Percentiles rank a stretch among this genome's conserved stretches.
phyloP scores from a whole-genome alignment of 176 grass and related monocot genomes.

The Thalia dealbata region DNA sequence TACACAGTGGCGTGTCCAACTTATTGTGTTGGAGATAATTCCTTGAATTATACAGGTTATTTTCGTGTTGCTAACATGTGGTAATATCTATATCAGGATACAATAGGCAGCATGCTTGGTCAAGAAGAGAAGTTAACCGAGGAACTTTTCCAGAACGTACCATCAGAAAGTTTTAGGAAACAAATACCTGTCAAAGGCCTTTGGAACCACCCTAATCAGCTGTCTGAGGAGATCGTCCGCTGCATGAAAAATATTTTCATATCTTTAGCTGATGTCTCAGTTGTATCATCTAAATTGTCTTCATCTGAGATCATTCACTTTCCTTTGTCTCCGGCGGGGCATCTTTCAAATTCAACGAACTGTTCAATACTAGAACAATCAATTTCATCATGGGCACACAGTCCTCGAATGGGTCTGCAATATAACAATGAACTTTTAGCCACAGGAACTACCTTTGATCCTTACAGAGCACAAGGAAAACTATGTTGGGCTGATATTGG shows the following conservation, averaged over 20 bases:
- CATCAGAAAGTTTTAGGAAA: slow-evolving; percentile 27
- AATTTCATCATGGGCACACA: slow-evolving; percentile 60
- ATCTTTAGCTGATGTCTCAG: slow-evolving; percentile 57
- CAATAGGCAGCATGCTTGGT: not conserved
- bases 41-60: not conserved
- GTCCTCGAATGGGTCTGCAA: slow-evolving; percentile 64
- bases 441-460: slow-evolving; percentile 69
- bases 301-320: slow-evolving; percentile 28
- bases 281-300: slow-evolving; percentile 21
- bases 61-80: not conserved
- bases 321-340: slow-evolving; percentile 42
- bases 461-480: slow-evolving; percentile 60
- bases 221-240: slow-evolving; percentile 72
- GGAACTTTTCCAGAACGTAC: slow-evolving; percentile 15
- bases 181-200: slow-evolving; percentile 40
- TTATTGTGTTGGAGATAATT: not conserved
- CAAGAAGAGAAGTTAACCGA: slow-evolving; percentile 16
- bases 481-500: slow-evolving; percentile 91
- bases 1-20: not conserved
- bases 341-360: slow-evolving; percentile 62
- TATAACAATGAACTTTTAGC: slow-evolving; percentile 49
- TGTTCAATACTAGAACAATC: slow-evolving; percentile 51
- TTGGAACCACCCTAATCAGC: slow-evolving; percentile 44
- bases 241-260: slow-evolving; percentile 95
- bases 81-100: slow-evolving; percentile 26